Evolutionary conservation across 805 yeast genomes (phyloP), one percentile per base, ranked within the genome.

Genomic region (Saccharomycopsis sp.): DNA sequence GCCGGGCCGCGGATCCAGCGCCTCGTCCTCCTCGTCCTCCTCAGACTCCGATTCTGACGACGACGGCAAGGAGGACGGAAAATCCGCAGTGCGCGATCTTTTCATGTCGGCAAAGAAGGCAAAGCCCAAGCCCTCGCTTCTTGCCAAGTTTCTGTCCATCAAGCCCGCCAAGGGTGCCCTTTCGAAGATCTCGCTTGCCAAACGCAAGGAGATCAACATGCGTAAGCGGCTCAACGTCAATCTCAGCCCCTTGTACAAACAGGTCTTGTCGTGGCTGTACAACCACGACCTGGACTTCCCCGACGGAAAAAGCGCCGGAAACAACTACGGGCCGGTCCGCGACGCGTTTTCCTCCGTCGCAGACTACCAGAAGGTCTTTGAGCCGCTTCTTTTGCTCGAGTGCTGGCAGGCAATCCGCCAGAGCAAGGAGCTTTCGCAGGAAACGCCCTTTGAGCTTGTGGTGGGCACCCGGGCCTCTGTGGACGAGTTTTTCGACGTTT

Each of bases 331-430:
- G 12, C 68, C 73, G 0, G 85, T 89, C 3, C 79, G 80, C 29
- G 83, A 83, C 62, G 65, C 71, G 1, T 94, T 89, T 66, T 58
- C 65, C 0, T 73, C 79, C 54, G 82, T 83, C 2, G 74, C 72
- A n/a, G 90, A 87, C 2, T 94, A 95, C 66, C 80, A 79, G 52
- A 73, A 75, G 40, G 76, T 80, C 1, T 86, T 89, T 69, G 88
- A 85, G 63, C 99, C 99, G 0, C 75, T 94, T 50, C 73, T 94
- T 50, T 72, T 91, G 67, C 71, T 92, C 47, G 99, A 94, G 71
- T 88, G 96, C 62, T 95, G 98, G 97, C 96, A 91, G 66, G 87
- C 89, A 0, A 80, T 94, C 24, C 85, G 83, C 63, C 78, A 89
- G 2, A 83, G 94, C 0, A 83, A 87, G 61, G 82, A 81, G 53